Evolutionary conservation across 305 asterid genomes (phyloP).

Genomic region (Fraxinus nigra): DNA sequence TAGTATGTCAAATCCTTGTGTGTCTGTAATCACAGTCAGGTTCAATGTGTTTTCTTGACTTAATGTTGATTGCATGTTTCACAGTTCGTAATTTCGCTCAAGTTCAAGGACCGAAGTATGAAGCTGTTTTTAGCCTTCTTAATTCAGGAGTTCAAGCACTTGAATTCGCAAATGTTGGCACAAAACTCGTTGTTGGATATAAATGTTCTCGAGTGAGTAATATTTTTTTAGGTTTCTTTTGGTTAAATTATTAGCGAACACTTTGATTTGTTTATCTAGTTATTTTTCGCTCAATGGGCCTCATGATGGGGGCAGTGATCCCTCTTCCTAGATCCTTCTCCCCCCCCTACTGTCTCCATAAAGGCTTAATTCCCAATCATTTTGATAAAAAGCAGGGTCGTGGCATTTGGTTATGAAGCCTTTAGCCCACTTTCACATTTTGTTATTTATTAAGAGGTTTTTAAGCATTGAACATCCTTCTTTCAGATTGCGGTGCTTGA

Average conservation of each 20-base stretch:
- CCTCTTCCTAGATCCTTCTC: conserved; percentile 23
- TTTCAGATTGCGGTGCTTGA: conserved; percentile 86
- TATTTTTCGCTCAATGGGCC: neutral
- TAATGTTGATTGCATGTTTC: conserved; percentile 27
- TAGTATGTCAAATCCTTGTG: conserved; percentile 15
- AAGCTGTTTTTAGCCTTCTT: conserved; percentile 65
- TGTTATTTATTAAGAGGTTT: conserved; percentile 15
- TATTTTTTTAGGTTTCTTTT: conserved; percentile 12
- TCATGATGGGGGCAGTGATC: conserved; percentile 7
- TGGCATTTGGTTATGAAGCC: neutral
- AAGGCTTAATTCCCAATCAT: conserved; percentile 5
- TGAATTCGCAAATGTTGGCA: conserved; percentile 52
- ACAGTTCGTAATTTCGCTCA: conserved; percentile 61
- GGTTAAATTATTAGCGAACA: neutral
- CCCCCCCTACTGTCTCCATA: conserved; percentile 21
- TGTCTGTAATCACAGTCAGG: neutral
- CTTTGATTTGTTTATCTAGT: conserved; percentile 16
- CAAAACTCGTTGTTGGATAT: conserved; percentile 69
- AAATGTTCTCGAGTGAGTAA: conserved; percentile 69
- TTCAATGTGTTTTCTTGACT: conserved; percentile 9
- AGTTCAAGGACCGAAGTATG: conserved; percentile 57
- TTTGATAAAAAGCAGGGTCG: conserved; percentile 12
- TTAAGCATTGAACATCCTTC: conserved; percentile 18
- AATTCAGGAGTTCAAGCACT: conserved; percentile 61
- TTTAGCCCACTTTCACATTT: conserved; percentile 6